A percentile compares a stretch with the other conserved stretches of the same genome.
phyloP scores from a whole-genome alignment of 2,329 filamentous ascomycete species.

The Fusarium verrucosum region DNA sequence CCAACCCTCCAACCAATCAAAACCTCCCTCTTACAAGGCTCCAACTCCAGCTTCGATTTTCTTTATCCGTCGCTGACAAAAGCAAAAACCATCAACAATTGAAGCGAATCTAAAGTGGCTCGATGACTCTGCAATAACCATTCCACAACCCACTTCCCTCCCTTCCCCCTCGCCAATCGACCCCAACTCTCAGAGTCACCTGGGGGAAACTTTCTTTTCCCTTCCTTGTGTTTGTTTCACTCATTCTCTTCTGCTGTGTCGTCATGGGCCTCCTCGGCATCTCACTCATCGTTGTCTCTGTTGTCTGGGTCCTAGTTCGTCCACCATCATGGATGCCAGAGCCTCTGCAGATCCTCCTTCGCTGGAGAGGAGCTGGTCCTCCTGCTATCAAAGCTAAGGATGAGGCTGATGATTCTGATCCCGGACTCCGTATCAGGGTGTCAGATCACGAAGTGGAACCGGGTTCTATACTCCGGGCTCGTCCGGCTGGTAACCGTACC shows the following conservation, averaged over 20 bases:
- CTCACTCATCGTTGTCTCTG: conserved; percentile 69
- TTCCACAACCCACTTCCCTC: conserved; percentile 42
- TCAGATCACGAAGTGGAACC: conserved; percentile 43
- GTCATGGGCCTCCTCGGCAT: conserved; percentile 67
- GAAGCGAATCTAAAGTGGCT: conserved; percentile 33
- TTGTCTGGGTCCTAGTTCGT: conserved; percentile 65
- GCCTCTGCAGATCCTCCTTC: conserved; percentile 41
- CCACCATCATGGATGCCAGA: conserved; percentile 59
- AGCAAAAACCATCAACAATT: background rate
- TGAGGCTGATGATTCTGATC: conserved; percentile 14
- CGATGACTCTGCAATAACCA: conserved; percentile 46
- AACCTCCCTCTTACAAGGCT: conserved; percentile 19
- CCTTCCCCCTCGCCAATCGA: conserved; percentile 27
- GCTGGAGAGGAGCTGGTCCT: conserved; percentile 33
- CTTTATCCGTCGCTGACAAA: conserved; percentile 35
- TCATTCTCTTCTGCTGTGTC: conserved; percentile 5
- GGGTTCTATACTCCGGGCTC: conserved; percentile 36
- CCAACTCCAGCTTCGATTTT: conserved; percentile 23
- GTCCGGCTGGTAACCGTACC: conserved; percentile 40
- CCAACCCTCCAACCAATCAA: conserved; percentile 20
- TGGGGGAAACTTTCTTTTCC: conserved; percentile 8
- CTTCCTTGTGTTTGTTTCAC: conserved; percentile 1
- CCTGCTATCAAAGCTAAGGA: conserved; percentile 14
- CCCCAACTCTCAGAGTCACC: conserved; percentile 12
- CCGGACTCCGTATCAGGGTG: conserved; percentile 34